phyloP scores from a whole-genome alignment of 2,329 filamentous ascomycete species.

The Trichophaea hybrida region DNA sequence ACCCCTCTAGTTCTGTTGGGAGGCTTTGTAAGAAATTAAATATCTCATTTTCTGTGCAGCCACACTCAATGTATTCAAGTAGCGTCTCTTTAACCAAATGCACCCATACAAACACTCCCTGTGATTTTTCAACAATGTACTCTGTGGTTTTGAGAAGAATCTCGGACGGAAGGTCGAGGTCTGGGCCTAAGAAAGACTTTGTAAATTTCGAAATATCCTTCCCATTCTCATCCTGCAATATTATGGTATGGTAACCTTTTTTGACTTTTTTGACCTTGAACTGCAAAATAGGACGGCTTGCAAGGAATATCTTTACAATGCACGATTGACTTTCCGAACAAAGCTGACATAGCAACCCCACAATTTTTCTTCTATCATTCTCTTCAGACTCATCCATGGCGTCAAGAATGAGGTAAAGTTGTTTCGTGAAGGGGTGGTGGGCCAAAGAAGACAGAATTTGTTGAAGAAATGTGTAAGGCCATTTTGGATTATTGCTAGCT shows the following conservation, averaged over 20 bases:
- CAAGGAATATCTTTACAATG: too few relatives aligned
- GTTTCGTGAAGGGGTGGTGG: not conserved
- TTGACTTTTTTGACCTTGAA: too few relatives aligned
- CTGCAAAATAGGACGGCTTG: too few relatives aligned
- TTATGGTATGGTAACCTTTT: too few relatives aligned
- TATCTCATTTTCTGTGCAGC: not conserved
- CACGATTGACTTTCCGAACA: not conserved
- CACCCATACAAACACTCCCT: constrained; percentile 3
- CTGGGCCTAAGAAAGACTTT: not conserved
- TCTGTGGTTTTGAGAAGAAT: not conserved
- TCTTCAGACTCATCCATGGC: too few relatives aligned
- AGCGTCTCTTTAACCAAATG: not conserved
- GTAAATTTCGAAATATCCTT: not conserved
- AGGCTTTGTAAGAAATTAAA: not conserved
- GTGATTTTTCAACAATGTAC: not conserved
- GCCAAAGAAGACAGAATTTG: not conserved
- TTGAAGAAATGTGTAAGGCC: not conserved
- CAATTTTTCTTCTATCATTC: not conserved
- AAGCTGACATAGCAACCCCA: not conserved
- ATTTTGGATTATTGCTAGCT: too few relatives aligned
- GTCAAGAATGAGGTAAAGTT: not conserved
- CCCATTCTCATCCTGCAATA: not conserved
- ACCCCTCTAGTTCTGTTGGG: not conserved
- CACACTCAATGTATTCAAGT: not conserved
- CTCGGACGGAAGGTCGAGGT: not conserved